Evolutionary conservation across 306 rosid species (phyloP).

Genomic region (Cicer chorassanicum): DNA sequence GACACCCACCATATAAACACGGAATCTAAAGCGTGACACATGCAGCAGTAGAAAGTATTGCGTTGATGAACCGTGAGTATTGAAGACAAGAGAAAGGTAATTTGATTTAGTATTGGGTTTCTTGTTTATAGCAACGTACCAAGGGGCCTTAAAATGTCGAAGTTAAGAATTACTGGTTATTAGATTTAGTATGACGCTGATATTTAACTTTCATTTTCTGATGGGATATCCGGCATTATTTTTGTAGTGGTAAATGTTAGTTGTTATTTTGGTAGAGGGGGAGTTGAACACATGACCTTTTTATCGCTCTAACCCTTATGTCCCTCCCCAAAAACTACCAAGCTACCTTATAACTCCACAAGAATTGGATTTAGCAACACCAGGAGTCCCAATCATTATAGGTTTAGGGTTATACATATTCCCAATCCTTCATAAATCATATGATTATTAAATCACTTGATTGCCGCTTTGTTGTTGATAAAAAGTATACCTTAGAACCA

Average conservation of each 20-base stretch:
- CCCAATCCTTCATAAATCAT: background rate
- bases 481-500: background rate
- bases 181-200: background rate
- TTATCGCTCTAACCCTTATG: background rate
- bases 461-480: no score
- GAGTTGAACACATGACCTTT: background rate
- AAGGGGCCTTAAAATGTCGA: background rate
- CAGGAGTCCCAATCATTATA: background rate
- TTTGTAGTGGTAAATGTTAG: no score
- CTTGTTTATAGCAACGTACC: background rate
- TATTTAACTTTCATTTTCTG: background rate
- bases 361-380: background rate
- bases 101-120: slow-evolving; percentile 9
- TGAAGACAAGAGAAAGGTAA: background rate
- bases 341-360: background rate
- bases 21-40: background rate
- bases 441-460: background rate
- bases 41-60: slow-evolving; percentile 30
- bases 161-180: background rate
- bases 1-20: slow-evolving; percentile 34
- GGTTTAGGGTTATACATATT: slow-evolving; percentile 1
- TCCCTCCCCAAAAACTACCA: background rate
- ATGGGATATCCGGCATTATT: background rate
- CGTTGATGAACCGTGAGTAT: slow-evolving; percentile 2
- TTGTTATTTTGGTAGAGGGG: no score